phyloP scores from a whole-genome alignment of 2,329 filamentous ascomycete genomes.

The Camillea tinctor region DNA sequence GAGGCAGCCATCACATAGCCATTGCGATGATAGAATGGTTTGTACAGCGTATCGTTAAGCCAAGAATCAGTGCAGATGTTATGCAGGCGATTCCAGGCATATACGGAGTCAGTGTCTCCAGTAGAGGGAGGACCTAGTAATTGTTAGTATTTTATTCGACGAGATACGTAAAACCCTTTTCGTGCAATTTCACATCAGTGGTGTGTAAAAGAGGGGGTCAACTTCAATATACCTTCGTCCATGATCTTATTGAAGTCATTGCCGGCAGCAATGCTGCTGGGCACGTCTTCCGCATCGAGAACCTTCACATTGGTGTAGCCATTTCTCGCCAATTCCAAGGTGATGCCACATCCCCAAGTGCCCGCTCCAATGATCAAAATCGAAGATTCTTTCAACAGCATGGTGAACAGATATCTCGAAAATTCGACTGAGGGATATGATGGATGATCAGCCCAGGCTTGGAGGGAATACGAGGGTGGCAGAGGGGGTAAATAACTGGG shows the following conservation, averaged over 20 bases:
- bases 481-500: too few species aligned
- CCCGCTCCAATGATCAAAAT: constrained; percentile 24
- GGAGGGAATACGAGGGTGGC: too few species aligned
- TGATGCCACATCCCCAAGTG: constrained; percentile 26
- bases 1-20: constrained; percentile 39
- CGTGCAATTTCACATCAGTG: too few species aligned
- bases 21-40: constrained; percentile 44
- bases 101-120: constrained; percentile 32
- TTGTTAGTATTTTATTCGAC: neutral
- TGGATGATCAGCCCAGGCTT: neutral
- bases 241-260: constrained; percentile 26
- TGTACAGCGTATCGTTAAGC: constrained; percentile 42
- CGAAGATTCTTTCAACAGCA: constrained; percentile 12
- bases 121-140: constrained; percentile 21
- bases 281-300: constrained; percentile 22
- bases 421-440: neutral
- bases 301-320: constrained; percentile 27
- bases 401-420: neutral
- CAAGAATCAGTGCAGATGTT: constrained; percentile 35
- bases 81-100: constrained; percentile 33
- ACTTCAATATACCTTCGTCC: constrained; percentile 22
- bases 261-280: constrained; percentile 25
- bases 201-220: constrained; percentile 21
- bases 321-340: constrained; percentile 22
- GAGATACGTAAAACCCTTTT: neutral